Conservation (phyloP, 768 basidiomycete genomes). For the Mycena chlorophos region DNA sequence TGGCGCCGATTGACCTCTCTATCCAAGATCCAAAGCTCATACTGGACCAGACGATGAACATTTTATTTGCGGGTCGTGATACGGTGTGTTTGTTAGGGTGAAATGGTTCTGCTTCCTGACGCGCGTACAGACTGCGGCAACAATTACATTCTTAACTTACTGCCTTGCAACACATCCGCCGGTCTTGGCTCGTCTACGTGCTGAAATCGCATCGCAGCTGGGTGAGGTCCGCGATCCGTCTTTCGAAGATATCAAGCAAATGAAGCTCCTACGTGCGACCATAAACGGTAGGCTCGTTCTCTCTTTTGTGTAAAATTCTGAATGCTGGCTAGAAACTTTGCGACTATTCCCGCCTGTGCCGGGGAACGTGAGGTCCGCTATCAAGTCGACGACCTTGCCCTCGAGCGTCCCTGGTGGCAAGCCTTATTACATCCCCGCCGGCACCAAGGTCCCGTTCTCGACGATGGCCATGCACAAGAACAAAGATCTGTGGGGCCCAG, state of each 20-base stretch:
- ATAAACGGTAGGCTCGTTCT: constrained; percentile 33
- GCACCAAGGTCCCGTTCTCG: constrained; percentile 28
- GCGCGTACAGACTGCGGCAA: constrained; percentile 36
- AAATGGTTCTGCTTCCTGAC: constrained; percentile 38
- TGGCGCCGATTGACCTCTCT: neutral
- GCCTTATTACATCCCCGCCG: constrained; percentile 40
- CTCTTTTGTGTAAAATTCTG: neutral
- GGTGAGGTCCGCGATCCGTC: constrained; percentile 40
- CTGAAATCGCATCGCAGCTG: constrained; percentile 42
- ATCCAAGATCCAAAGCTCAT: constrained; percentile 5
- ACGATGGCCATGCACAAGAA: constrained; percentile 44
- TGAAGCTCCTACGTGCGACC: constrained; percentile 45
- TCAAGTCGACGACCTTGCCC: constrained; percentile 33
- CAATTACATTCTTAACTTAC: constrained; percentile 45
- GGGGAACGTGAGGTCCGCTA: constrained; percentile 20
- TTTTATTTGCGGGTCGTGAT: neutral
- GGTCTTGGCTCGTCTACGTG: constrained; percentile 39
- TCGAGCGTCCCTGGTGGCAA: constrained; percentile 27
- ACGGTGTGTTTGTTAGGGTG: neutral
- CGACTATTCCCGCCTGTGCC: constrained; percentile 42
- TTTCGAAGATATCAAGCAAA: constrained; percentile 46
- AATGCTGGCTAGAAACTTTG: constrained; percentile 38
- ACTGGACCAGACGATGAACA: constrained; percentile 11
- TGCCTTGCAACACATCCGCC: constrained; percentile 45
- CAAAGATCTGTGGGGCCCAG: constrained; percentile 54